Base-by-base conservation (phyloP, 2,329 filamentous ascomycete genomes). In the Sclerotinia trifoliorum region DNA sequence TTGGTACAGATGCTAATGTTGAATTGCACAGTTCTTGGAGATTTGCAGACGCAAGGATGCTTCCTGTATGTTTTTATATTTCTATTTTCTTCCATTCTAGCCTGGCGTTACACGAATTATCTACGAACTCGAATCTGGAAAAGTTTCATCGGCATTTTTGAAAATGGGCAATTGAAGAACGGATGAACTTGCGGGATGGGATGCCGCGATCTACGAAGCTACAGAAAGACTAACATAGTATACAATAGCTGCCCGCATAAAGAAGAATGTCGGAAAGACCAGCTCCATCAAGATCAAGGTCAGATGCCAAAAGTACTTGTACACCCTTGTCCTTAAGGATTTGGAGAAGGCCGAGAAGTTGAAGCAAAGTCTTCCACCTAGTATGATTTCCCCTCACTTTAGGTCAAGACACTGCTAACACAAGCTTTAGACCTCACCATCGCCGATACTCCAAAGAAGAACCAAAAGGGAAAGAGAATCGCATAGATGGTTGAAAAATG, bases 221-320 rank as follows among this genome's bases (percentile, higher is more conserved):
- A 65, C 67, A 68, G 69, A 75, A 70, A 75, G 65, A n/a, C 35
- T 54, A 58, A 46, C 55, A 71, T 26, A 15, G 15, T 51, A 21
- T 10, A 51, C 8, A 78, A 73, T 78, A 94, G 91, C 91, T 83
- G 91, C 91, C 80, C 90, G 91, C 83, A 93, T 94, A 87, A 94
- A 98, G 93, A 95, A 96, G 88, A 96, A 90, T 89, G 26, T 24
- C 49, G 63, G 63, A 61, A 90, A 91, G 85, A 85, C 86, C 80
- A 88, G 90, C 82, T 90, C 94, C 87, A 94, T 95, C 90, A 99
- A 99, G 91, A 98, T 99, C 93, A 99, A 99, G 93, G 94, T 99
- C 88, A 93, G 95, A 83, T 98, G 95, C 91, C 87, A 92, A 82
- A 89, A 90, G 80, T 90, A 95, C 87, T 87, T 99, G 78, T 99